Evolutionary conservation across 2,329 filamentous ascomycete species (phyloP).

Genomic region (Claviceps spartinae): DNA sequence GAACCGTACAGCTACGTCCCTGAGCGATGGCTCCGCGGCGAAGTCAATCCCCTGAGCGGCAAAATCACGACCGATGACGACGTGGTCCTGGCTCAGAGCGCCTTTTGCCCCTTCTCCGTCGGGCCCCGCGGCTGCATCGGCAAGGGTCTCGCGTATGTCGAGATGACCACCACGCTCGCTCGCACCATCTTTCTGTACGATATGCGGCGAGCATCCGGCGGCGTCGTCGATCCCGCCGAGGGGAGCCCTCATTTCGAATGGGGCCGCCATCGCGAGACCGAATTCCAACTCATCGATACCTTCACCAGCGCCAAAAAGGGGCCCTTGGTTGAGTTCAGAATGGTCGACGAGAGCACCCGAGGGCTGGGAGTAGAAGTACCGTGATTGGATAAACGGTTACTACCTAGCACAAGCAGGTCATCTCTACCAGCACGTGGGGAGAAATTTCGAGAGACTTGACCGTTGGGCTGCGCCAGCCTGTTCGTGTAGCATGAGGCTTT

Average conservation of each 20-base stretch:
- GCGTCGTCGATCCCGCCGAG: constrained; percentile 38
- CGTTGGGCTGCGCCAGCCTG: too few species aligned
- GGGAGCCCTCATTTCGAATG: constrained; percentile 33
- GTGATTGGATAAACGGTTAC: too few species aligned
- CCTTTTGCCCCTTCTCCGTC: constrained; percentile 63
- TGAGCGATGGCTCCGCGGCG: constrained; percentile 50
- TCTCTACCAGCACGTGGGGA: too few species aligned
- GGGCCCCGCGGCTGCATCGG: constrained; percentile 61
- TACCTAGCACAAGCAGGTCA: too few species aligned
- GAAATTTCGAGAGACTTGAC: too few species aligned
- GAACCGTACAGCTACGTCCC: constrained; percentile 45
- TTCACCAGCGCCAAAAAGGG: constrained; percentile 65
- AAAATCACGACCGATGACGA: constrained; percentile 34
- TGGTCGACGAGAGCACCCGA: constrained; percentile 10
- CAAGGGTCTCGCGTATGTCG: constrained; percentile 53
- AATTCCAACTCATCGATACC: constrained; percentile 59
- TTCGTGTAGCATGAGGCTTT: too few species aligned
- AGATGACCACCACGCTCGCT: constrained; percentile 51
- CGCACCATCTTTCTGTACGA: constrained; percentile 49
- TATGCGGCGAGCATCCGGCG: constrained; percentile 35
- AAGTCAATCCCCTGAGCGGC: constrained; percentile 22
- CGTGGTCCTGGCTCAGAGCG: constrained; percentile 43
- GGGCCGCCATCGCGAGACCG: constrained; percentile 40
- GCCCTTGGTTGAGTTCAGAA: constrained; percentile 49
- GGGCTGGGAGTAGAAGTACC: too few species aligned